phyloP scores from a whole-genome alignment of 2,329 filamentous ascomycete species.

The Phialophora macrospora region DNA sequence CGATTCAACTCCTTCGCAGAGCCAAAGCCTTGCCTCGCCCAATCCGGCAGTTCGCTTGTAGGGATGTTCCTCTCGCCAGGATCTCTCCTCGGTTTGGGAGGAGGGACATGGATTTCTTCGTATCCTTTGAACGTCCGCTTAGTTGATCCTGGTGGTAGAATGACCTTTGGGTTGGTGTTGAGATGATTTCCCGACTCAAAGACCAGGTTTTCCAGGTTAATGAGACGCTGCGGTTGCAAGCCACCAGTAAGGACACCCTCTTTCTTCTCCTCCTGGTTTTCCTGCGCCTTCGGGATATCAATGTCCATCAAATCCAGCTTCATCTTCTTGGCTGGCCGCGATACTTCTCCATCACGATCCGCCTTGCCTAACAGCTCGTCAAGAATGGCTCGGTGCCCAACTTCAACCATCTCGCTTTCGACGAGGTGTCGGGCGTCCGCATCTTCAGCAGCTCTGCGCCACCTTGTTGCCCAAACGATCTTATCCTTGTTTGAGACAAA shows the following conservation, averaged over 20 bases:
- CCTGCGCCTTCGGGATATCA: conserved; percentile 68
- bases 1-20: conserved; percentile 86
- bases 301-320: conserved; percentile 87
- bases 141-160: conserved; percentile 89
- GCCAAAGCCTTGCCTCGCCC: conserved; percentile 86
- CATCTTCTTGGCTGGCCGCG: conserved; percentile 76
- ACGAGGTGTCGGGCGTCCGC: conserved; percentile 73
- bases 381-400: conserved; percentile 83
- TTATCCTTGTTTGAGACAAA: conserved; percentile 91
- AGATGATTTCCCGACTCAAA: conserved; percentile 98
- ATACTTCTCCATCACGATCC: conserved; percentile 58
- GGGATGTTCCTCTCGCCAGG: conserved; percentile 80
- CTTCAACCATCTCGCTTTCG: conserved; percentile 88
- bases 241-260: conserved; percentile 78
- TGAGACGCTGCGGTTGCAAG: conserved; percentile 80
- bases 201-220: conserved; percentile 93
- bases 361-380: conserved; percentile 81
- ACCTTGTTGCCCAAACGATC: conserved; percentile 90
- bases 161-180: conserved; percentile 98
- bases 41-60: conserved; percentile 86
- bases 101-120: conserved; percentile 95
- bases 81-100: conserved; percentile 84
- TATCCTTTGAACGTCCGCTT: conserved; percentile 97
- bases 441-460: conserved; percentile 80
- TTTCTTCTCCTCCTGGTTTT: conserved; percentile 57